Conservation (phyloP, 2,329 filamentous ascomycete genomes). For the Aspergillus ochraceus region DNA sequence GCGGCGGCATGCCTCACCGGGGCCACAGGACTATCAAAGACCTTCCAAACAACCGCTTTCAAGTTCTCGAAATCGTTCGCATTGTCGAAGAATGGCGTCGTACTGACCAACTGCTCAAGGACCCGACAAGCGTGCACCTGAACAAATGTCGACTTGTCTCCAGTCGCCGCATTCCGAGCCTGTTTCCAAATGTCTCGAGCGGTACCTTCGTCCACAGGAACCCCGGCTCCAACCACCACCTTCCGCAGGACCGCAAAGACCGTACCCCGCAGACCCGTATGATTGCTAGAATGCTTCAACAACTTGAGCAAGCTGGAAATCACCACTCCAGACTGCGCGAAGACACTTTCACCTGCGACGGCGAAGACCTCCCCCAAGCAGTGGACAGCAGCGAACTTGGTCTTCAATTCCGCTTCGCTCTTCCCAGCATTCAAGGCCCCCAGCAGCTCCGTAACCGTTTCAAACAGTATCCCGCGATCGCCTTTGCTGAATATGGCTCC, state of each 20-base stretch:
- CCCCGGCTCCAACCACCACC: constrained; percentile 71
- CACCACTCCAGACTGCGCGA: constrained; percentile 75
- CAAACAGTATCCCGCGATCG: constrained; percentile 87
- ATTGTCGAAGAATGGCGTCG: constrained; percentile 82
- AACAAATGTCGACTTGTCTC: constrained; percentile 81
- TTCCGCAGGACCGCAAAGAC: constrained; percentile 75
- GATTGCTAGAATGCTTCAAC: constrained; percentile 73
- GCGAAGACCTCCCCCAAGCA: constrained; percentile 88
- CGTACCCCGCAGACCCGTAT: constrained; percentile 79
- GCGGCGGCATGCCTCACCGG: constrained; percentile 83
- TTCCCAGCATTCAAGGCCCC: constrained; percentile 72
- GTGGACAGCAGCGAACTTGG: constrained; percentile 82
- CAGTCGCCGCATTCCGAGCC: constrained; percentile 70
- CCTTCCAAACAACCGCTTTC: constrained; percentile 79
- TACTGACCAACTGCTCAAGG: constrained; percentile 68
- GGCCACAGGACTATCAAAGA: constrained; percentile 73
- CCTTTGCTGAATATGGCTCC: constrained; percentile 79
- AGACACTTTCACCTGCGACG: constrained; percentile 89
- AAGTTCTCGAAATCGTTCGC: constrained; percentile 87
- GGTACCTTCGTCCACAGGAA: constrained; percentile 77
- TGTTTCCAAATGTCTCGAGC: constrained; percentile 95
- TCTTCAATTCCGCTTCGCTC: constrained; percentile 72
- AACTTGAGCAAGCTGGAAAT: constrained; percentile 73
- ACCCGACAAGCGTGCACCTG: constrained; percentile 78
- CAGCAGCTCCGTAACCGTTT: constrained; percentile 88